Evolutionary conservation across 345 rosid genomes (phyloP).

Genomic region (Lagerstroemia speciosa): DNA sequence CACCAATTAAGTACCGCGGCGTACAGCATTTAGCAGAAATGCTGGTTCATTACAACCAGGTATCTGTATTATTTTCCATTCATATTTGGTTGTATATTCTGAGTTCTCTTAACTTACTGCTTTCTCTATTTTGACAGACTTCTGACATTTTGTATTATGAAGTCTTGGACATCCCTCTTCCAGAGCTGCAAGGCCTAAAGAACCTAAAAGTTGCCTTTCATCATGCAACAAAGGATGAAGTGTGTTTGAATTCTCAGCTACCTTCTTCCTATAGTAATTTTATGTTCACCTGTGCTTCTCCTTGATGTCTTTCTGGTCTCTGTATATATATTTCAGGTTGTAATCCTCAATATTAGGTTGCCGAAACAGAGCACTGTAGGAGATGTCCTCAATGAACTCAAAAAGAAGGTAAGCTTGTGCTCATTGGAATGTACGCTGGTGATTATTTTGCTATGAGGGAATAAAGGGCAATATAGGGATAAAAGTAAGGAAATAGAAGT

Average conservation of each 20-base stretch:
- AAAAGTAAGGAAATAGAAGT: not conserved
- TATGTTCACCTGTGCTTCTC: not conserved
- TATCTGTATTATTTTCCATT: conserved; percentile 13
- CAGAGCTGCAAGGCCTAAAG: conserved; percentile 88
- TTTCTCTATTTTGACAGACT: conserved; percentile 44
- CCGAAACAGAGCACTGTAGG: conserved; percentile 96
- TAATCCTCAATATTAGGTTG: conserved; percentile 74
- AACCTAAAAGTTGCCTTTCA: conserved; percentile 89
- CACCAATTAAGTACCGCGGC: conserved; percentile 82
- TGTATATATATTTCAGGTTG: conserved; percentile 35
- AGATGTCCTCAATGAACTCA: conserved; percentile 84
- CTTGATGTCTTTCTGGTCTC: not conserved
- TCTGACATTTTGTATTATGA: conserved; percentile 93
- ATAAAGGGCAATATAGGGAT: not conserved
- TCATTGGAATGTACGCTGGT: not conserved
- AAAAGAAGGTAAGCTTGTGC: conserved; percentile 51
- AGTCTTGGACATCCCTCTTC: conserved; percentile 96
- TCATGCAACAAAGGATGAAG: conserved; percentile 79
- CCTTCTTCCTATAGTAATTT: not conserved
- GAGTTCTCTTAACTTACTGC: not conserved
- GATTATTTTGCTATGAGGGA: not conserved
- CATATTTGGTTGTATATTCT: not conserved
- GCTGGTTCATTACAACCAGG: conserved; percentile 95
- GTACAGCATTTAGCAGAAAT: conserved; percentile 81
- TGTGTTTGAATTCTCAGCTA: conserved; percentile 16